Base-by-base conservation (phyloP, 768 basidiomycete genomes). In the Antrodiella citrinella region DNA sequence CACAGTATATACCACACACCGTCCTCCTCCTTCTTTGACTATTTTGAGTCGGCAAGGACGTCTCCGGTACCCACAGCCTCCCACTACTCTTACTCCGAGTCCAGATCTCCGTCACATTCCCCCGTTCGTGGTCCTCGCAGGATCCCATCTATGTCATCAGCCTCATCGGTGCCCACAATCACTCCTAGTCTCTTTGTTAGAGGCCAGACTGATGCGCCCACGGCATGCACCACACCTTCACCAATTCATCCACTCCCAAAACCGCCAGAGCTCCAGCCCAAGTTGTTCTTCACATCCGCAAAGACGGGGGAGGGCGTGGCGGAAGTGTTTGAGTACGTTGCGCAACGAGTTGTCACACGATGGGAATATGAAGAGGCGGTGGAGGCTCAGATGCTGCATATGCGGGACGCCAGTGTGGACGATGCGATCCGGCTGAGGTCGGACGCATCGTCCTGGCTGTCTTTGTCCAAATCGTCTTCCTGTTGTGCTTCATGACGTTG, bases 271-370 rank as follows among this genome's bases (percentile, higher is more conserved):
- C 69, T 64, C 1, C 77, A 82, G 2, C 82, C 86, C 0, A 77
- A 72, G 62, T 66, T 89, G 10, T 86, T 89, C 64, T 83, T 85
- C 59, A 78, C 85, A 4, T 86, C 82, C 1, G 87, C 89, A 2
- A 87, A 87, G 65, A 87, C 84, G 3, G 89, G 89, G 0, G 74
- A 77, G 26, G 81, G 84, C 5, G 85, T 90, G 0, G 45, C 60
- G 1, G 82, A 81, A 1, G 81, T 88, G n/a, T 91, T 91, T 58
- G 83, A 79, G 61, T 89, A 89, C 58, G 71, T 91, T 39, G 84
- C 80, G 3, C 59, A 66, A 45, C 70, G 86, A 22, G 83, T 91
- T 7, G 72, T 81, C 26, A 59, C 62, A 54, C 67, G 75, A 53
- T 82, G 80, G 80, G 87, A 82, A 58, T 79, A 79, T 58, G 83